Percentiles rank a stretch among this genome's conserved stretches.
These are phyloP conservation scores for Austroboletus eburneus DNA, from an alignment of 768 basidiomycete species.

Conservation along the genomic window DNA sequence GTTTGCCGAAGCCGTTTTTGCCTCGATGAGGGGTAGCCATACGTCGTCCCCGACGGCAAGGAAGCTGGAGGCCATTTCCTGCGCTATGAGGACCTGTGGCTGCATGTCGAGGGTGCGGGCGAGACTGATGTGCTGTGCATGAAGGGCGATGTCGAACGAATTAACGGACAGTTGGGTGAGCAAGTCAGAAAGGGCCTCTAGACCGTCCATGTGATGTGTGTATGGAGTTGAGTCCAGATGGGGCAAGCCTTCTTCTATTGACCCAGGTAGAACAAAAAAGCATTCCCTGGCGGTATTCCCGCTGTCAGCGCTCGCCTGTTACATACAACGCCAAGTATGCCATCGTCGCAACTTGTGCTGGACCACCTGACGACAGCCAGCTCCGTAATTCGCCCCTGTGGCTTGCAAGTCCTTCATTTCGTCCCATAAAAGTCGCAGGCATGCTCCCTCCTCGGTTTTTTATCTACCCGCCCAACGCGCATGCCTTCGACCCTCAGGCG, in stretches of 20 bases:
- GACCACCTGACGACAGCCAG: slow-evolving; percentile 9
- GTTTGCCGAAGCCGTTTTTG: slow-evolving; percentile 47
- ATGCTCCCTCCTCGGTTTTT: slow-evolving; percentile 13
- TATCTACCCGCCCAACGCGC: slow-evolving; percentile 19
- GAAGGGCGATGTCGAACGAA: slow-evolving; percentile 59
- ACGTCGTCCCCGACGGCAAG: slow-evolving; percentile 65
- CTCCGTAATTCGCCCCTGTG: slow-evolving; percentile 25
- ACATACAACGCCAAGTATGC: too few species aligned
- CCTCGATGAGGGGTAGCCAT: slow-evolving; percentile 67
- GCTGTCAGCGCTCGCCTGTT: slow-evolving; percentile 12
- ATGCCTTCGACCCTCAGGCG: slow-evolving; percentile 44
- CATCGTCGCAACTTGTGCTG: too few species aligned
- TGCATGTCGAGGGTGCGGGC: slow-evolving; percentile 54
- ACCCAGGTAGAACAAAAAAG: slow-evolving; percentile 15
- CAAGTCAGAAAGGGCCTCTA: slow-evolving; percentile 60
- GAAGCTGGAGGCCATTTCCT: slow-evolving; percentile 61
- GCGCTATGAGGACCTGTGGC: slow-evolving; percentile 54
- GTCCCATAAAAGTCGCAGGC: slow-evolving; percentile 28
- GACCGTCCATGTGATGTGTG: slow-evolving; percentile 43
- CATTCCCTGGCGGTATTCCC: slow-evolving; percentile 5
- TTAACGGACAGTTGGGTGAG: slow-evolving; percentile 55
- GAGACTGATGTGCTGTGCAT: slow-evolving; percentile 63
- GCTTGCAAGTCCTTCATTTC: slow-evolving; percentile 17
- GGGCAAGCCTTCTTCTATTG: background rate
- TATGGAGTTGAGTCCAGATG: slow-evolving; percentile 41